Conservation (phyloP, 495 filamentous ascomycete genomes). For the Aspergillus leporis region DNA sequence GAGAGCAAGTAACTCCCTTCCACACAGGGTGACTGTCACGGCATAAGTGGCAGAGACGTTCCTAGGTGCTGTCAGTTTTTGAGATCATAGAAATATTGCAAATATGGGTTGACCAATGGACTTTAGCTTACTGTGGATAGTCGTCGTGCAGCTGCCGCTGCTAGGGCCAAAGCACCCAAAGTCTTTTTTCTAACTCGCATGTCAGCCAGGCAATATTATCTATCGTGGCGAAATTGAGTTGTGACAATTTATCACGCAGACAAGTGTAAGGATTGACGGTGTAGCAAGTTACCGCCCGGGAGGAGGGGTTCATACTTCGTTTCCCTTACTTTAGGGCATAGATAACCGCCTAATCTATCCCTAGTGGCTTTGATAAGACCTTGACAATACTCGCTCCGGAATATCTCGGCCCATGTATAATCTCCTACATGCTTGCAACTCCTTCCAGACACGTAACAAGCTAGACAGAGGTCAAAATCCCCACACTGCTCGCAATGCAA, state of each 20-base stretch:
- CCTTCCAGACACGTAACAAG: conserved; percentile 24
- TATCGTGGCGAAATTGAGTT: not conserved
- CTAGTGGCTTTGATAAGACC: conserved; percentile 6
- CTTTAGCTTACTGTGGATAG: conserved; percentile 11
- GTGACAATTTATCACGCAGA: not conserved
- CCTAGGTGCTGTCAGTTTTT: conserved; percentile 13
- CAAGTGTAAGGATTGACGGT: not conserved
- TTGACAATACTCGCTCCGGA: conserved; percentile 13
- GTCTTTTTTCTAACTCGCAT: conserved; percentile 8
- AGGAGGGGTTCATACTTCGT: conserved; percentile 9
- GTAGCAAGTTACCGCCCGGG: not conserved
- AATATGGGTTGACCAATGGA: not conserved
- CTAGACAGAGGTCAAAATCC: conserved; percentile 25
- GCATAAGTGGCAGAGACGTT: conserved; percentile 24
- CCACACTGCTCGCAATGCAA: conserved; percentile 26
- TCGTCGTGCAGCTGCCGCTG: conserved; percentile 15
- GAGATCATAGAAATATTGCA: not conserved
- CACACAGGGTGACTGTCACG: conserved; percentile 22
- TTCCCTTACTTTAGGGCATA: not conserved
- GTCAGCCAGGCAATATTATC: not conserved
- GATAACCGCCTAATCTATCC: not conserved
- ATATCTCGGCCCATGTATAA: conserved; percentile 22
- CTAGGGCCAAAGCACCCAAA: conserved; percentile 17
- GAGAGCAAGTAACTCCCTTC: conserved; percentile 18
- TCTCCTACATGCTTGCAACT: conserved; percentile 24